Evolutionary conservation across 2,329 filamentous ascomycete genomes (phyloP).

Genomic region (Claviceps digitariae): DNA sequence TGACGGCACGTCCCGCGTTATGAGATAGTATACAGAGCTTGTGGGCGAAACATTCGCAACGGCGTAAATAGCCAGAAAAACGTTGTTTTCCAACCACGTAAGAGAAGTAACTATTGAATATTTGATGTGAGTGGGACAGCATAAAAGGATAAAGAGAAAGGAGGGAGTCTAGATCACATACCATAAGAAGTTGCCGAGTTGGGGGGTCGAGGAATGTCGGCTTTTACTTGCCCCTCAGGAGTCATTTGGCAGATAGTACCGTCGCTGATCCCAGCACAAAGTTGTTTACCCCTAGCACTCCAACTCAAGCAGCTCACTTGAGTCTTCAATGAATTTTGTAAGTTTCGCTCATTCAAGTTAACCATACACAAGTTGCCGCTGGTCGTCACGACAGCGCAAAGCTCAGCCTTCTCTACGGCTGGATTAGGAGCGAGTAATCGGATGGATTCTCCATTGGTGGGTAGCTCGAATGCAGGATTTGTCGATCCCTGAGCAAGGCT

Average conservation of each 20-base stretch:
- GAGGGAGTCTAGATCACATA: constrained; percentile 26
- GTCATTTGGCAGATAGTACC: constrained; percentile 75
- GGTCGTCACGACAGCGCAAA: constrained; percentile 68
- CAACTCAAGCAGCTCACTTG: constrained; percentile 77
- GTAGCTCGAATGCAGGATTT: constrained; percentile 58
- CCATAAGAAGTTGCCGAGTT: constrained; percentile 53
- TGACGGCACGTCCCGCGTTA: constrained; percentile 49
- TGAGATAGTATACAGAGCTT: constrained; percentile 63
- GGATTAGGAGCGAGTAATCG: constrained; percentile 72
- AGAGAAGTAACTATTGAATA: constrained; percentile 54
- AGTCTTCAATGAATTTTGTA: constrained; percentile 51
- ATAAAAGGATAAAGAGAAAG: neutral
- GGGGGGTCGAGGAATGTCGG: constrained; percentile 64
- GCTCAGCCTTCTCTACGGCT: constrained; percentile 53
- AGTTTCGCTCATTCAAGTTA: constrained; percentile 56
- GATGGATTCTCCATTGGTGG: constrained; percentile 61
- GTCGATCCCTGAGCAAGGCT: constrained; percentile 52
- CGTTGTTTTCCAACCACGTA: constrained; percentile 75
- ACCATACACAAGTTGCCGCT: constrained; percentile 75
- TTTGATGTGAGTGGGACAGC: constrained; percentile 7
- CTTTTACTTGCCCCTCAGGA: constrained; percentile 64
- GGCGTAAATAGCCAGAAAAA: constrained; percentile 75
- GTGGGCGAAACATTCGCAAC: constrained; percentile 42
- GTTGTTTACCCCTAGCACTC: constrained; percentile 87
- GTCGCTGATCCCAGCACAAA: constrained; percentile 73